Percentiles rank a stretch among this genome's conserved stretches.
These are phyloP conservation scores for Wickerhamomyces kurtzmanii DNA, from an alignment of 805 yeast genomes.

Conservation along the genomic window DNA sequence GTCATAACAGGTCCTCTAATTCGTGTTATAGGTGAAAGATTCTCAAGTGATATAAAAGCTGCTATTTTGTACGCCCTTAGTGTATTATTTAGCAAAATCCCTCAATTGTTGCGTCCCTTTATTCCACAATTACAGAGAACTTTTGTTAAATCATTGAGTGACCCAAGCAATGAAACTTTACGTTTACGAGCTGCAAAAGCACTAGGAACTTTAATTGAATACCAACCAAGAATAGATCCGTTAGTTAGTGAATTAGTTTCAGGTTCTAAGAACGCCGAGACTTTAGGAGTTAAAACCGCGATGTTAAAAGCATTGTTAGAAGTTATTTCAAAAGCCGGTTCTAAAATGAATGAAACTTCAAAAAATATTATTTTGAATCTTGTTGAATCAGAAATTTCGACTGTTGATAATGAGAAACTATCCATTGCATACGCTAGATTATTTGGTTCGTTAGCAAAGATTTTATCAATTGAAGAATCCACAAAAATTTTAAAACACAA, in stretches of 20 bases:
- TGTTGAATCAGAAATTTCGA: constrained; percentile 60
- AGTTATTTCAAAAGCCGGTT: constrained; percentile 73
- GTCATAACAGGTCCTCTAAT: constrained; percentile 94
- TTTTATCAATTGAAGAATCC: constrained; percentile 57
- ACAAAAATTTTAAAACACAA: constrained; percentile 45
- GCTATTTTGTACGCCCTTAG: constrained; percentile 86
- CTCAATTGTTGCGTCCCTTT: constrained; percentile 87
- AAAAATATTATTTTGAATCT: constrained; percentile 58
- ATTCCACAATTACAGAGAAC: constrained; percentile 97
- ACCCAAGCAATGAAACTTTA: constrained; percentile 60
- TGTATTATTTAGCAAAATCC: constrained; percentile 69
- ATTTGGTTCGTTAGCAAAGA: constrained; percentile 67
- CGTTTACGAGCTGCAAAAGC: constrained; percentile 85
- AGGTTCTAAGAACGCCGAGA: constrained; percentile 61
- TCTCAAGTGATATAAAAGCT: constrained; percentile 82
- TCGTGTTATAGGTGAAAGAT: constrained; percentile 96
- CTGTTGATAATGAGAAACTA: constrained; percentile 45
- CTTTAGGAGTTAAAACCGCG: constrained; percentile 69
- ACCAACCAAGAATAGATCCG: constrained; percentile 92
- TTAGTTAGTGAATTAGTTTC: constrained; percentile 73
- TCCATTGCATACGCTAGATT: constrained; percentile 72
- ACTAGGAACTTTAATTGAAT: constrained; percentile 75
- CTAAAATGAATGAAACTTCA: constrained; percentile 64
- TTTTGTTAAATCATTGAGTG: constrained; percentile 84
- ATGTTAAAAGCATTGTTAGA: constrained; percentile 80